phyloP scores from a whole-genome alignment of 2,329 filamentous ascomycete genomes.

The Exophiala aquamarina region DNA sequence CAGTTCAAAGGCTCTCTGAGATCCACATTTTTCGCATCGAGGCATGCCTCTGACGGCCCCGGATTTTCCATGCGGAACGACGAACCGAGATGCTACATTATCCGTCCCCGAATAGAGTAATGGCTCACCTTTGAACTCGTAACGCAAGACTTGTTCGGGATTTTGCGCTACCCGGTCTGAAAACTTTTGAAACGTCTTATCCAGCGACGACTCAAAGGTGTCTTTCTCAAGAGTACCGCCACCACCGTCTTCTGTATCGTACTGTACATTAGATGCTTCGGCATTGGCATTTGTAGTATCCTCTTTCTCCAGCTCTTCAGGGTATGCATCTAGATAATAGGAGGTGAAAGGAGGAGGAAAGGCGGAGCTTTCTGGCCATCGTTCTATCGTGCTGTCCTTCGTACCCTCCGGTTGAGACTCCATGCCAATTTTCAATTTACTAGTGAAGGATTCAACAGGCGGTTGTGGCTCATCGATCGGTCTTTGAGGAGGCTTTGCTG shows the following conservation, averaged over 20 bases:
- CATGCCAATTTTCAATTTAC: conserved; percentile 60
- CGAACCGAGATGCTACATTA: conserved; percentile 66
- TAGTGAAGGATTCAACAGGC: conserved; percentile 74
- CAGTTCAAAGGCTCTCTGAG: conserved; percentile 78
- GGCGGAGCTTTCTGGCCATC: conserved; percentile 70
- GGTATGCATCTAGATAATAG: conserved; percentile 86
- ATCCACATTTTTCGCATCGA: conserved; percentile 73
- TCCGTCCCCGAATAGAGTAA: conserved; percentile 81
- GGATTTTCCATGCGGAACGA: conserved; percentile 23
- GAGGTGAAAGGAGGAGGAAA: conserved; percentile 72
- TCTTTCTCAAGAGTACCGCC: conserved; percentile 58
- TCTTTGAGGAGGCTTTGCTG: conserved; percentile 45
- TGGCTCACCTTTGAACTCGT: conserved; percentile 71
- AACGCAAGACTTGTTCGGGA: conserved; percentile 77
- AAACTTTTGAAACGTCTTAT: conserved; percentile 76
- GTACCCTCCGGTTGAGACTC: conserved; percentile 30
- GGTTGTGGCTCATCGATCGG: conserved; percentile 39
- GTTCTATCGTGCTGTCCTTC: conserved; percentile 48
- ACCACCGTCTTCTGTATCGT: conserved; percentile 35
- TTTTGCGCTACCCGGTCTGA: conserved; percentile 76
- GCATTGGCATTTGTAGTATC: conserved; percentile 39
- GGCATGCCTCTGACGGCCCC: conserved; percentile 56
- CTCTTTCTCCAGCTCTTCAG: conserved; percentile 71
- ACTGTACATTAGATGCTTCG: conserved; percentile 36
- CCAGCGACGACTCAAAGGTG: conserved; percentile 72